phyloP scores from a whole-genome alignment of 768 basidiomycete genomes.

The Mycena vulgaris region DNA sequence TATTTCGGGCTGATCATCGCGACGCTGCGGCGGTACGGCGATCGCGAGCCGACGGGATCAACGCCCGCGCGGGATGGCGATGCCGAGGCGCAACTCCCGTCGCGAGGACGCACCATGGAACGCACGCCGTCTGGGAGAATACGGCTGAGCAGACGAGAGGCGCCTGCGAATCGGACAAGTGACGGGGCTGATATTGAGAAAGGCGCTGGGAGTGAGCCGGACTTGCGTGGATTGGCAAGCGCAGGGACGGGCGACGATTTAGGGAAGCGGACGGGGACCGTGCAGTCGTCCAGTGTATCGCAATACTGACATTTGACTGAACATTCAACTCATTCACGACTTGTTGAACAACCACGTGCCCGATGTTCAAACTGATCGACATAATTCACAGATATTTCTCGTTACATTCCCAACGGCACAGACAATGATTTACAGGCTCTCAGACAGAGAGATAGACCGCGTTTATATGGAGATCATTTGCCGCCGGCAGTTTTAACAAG shows the following conservation, averaged over 20 bases:
- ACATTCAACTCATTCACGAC: no score
- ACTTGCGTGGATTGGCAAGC: not conserved
- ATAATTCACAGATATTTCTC: not conserved
- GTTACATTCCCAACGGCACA: not conserved
- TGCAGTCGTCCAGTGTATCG: not conserved
- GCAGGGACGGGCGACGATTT: not conserved
- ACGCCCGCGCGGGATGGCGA: conserved; percentile 3
- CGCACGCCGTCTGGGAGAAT: conserved; percentile 5
- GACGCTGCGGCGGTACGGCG: conserved; percentile 74
- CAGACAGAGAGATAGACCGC: not conserved
- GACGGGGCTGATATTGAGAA: conserved; percentile 3
- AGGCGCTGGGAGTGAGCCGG: not conserved
- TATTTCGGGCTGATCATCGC: conserved; percentile 74
- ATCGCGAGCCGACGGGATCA: conserved; percentile 39
- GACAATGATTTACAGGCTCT: not conserved
- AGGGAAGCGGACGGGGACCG: not conserved
- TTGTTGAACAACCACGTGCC: conserved; percentile 4
- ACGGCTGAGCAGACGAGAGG: not conserved
- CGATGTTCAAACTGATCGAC: conserved; percentile 3
- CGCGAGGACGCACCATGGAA: conserved; percentile 22
- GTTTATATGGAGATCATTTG: no score
- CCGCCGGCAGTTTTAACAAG: not conserved
- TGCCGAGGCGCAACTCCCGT: conserved; percentile 20
- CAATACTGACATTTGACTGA: no score
- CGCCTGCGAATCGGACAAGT: not conserved